Evolutionary conservation across 345 rosid genomes (phyloP).

Genomic region (Carallia brachiata): DNA sequence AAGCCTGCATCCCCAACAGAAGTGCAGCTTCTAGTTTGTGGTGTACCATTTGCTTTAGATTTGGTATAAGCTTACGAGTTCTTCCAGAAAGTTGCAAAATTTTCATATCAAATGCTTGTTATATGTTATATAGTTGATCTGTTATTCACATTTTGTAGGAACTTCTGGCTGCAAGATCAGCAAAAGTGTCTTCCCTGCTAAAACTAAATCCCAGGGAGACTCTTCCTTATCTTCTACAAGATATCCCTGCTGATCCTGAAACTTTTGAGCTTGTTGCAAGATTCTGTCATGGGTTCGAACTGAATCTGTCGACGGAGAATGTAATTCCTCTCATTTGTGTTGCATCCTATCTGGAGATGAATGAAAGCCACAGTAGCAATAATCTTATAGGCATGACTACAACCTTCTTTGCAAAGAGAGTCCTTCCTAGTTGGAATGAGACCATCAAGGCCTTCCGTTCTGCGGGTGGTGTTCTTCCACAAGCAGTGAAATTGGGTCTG

Average conservation of each 20-base stretch:
- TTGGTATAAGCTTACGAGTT: slow-evolving; percentile 34
- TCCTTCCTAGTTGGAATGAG: slow-evolving; percentile 76
- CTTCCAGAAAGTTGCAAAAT: not conserved
- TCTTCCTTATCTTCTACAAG: slow-evolving; percentile 36
- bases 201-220: slow-evolving; percentile 30
- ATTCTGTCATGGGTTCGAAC: slow-evolving; percentile 63
- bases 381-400: slow-evolving; percentile 54
- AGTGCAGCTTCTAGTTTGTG: slow-evolving; percentile 34
- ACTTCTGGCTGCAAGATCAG: slow-evolving; percentile 59
- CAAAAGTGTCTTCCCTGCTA: slow-evolving; percentile 51
- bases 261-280: slow-evolving; percentile 59
- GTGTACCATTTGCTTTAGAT: slow-evolving; percentile 38
- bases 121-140: not conserved
- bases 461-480: slow-evolving; percentile 32
- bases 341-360: slow-evolving; percentile 62
- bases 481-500: slow-evolving; percentile 45
- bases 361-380: slow-evolving; percentile 51
- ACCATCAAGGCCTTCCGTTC: slow-evolving; percentile 57
- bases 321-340: slow-evolving; percentile 57
- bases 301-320: slow-evolving; percentile 48
- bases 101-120: not conserved
- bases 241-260: slow-evolving; percentile 52
- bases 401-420: slow-evolving; percentile 45
- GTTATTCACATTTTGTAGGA: slow-evolving; percentile 34
- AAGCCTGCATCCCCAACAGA: slow-evolving; percentile 31